Conservation (phyloP, 345 rosid genomes). For the Draba incana region DNA sequence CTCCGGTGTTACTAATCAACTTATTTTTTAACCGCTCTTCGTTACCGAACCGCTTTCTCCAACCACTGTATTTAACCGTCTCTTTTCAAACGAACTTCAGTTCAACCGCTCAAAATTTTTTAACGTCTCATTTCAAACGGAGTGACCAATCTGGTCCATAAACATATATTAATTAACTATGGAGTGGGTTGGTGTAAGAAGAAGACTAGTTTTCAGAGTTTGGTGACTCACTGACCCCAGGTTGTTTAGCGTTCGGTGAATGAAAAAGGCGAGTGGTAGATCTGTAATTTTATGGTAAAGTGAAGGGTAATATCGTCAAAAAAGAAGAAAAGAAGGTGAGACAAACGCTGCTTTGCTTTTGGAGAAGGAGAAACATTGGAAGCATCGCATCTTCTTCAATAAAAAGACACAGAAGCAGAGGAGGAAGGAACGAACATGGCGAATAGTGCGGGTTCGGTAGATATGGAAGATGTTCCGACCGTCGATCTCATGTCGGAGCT, state of each 20-base stretch:
- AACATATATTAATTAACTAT: no score
- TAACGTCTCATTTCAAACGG: no score
- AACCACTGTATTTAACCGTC: no score
- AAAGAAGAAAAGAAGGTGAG: neutral
- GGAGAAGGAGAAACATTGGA: neutral
- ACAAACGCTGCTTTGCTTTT: slow-evolving; percentile 6
- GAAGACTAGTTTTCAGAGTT: slow-evolving; percentile 13
- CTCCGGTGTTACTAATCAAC: no score
- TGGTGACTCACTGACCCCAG: slow-evolving; percentile 32
- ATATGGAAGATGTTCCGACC: slow-evolving; percentile 82
- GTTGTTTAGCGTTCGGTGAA: neutral
- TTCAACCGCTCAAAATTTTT: no score
- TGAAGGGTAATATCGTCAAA: slow-evolving; percentile 24
- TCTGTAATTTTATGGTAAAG: neutral
- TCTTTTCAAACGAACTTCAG: no score
- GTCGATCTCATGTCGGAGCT: slow-evolving; percentile 86
- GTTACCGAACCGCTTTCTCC: no score
- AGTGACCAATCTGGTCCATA: no score
- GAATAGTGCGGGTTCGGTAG: slow-evolving; percentile 45
- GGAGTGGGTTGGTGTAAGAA: neutral
- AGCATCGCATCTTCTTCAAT: slow-evolving; percentile 32
- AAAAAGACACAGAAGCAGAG: neutral
- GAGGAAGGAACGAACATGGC: slow-evolving; percentile 49
- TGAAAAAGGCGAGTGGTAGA: no score
- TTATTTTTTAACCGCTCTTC: no score